A percentile compares a stretch with the other conserved stretches of the same genome.
Conservation (phyloP, 2,329 filamentous ascomycete species). For the Ascochyta koolunga region DNA sequence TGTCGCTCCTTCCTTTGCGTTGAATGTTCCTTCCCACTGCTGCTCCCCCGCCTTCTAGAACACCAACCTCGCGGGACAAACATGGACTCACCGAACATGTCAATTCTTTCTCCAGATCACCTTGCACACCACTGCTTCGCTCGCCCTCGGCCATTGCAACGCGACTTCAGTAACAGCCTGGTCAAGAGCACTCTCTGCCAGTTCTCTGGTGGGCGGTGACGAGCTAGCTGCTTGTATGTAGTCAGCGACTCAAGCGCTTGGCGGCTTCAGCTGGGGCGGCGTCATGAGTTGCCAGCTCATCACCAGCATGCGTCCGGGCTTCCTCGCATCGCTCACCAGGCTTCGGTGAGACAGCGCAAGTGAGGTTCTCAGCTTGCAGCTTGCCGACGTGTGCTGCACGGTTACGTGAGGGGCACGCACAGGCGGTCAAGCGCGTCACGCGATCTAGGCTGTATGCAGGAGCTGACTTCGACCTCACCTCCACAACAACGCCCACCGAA, state of each 20-base stretch:
- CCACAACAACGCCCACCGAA: background rate
- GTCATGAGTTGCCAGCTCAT: slow-evolving; percentile 20
- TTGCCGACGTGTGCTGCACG: slow-evolving; percentile 19
- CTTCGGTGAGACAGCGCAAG: slow-evolving; percentile 11
- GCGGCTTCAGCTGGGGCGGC: slow-evolving; percentile 16
- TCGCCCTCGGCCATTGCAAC: slow-evolving; percentile 43
- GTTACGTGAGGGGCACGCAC: slow-evolving; percentile 20
- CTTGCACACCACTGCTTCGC: slow-evolving; percentile 51
- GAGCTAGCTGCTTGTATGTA: slow-evolving; percentile 15
- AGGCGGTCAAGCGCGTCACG: slow-evolving; percentile 13
- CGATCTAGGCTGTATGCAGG: slow-evolving; percentile 15
- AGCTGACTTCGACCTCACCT: slow-evolving; percentile 11
- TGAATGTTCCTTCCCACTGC: background rate
- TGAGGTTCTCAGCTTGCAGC: slow-evolving; percentile 10
- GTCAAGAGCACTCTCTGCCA: slow-evolving; percentile 5
- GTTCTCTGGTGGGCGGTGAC: slow-evolving; percentile 8
- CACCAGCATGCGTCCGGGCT: slow-evolving; percentile 12
- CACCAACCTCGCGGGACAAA: slow-evolving; percentile 17
- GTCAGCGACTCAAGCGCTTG: slow-evolving; percentile 20
- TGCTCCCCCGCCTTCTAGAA: slow-evolving; percentile 13
- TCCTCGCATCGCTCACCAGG: slow-evolving; percentile 15
- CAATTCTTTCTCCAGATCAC: slow-evolving; percentile 89
- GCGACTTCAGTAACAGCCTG: background rate
- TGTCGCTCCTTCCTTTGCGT: background rate
- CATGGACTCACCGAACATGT: slow-evolving; percentile 81